Conservation (phyloP, 2,329 filamentous ascomycete species). For the Fusarium multiceps region DNA sequence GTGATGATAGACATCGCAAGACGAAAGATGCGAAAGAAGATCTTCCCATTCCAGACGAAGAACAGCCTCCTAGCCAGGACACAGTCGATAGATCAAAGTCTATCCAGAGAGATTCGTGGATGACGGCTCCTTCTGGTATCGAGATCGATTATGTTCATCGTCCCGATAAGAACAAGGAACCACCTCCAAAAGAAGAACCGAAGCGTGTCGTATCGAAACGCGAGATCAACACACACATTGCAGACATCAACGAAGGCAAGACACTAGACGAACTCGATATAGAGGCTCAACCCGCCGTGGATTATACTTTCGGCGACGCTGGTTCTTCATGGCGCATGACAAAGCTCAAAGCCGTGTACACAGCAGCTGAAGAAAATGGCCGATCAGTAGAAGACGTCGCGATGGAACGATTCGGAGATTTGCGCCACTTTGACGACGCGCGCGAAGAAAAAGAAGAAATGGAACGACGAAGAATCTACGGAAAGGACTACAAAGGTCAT, state of each 20-base stretch:
- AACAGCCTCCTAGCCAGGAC: conserved; percentile 51
- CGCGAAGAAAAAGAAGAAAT: conserved; percentile 93
- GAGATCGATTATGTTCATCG: conserved; percentile 85
- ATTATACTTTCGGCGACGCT: conserved; percentile 88
- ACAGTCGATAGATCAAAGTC: conserved; percentile 45
- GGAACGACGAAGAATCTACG: conserved; percentile 84
- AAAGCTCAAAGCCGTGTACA: conserved; percentile 87
- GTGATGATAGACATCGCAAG: conserved; percentile 51
- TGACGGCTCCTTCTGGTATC: conserved; percentile 82
- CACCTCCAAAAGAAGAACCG: conserved; percentile 66
- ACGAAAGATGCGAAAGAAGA: conserved; percentile 62
- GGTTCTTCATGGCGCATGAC: conserved; percentile 98
- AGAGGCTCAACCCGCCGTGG: conserved; percentile 67
- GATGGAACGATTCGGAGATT: conserved; percentile 80
- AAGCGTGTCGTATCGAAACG: conserved; percentile 79
- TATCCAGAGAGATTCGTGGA: conserved; percentile 87
- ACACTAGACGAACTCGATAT: conserved; percentile 42
- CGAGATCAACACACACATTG: conserved; percentile 79
- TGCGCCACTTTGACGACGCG: conserved; percentile 90
- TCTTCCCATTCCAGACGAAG: conserved; percentile 63
- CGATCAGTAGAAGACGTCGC: conserved; percentile 85
- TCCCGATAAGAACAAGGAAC: conserved; percentile 65
- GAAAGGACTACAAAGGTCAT: conserved; percentile 84
- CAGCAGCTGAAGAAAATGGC: conserved; percentile 78
- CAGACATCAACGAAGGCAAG: conserved; percentile 68